phyloP scores from a whole-genome alignment of 441 rosid species.

The Adansonia rubrostipa region DNA sequence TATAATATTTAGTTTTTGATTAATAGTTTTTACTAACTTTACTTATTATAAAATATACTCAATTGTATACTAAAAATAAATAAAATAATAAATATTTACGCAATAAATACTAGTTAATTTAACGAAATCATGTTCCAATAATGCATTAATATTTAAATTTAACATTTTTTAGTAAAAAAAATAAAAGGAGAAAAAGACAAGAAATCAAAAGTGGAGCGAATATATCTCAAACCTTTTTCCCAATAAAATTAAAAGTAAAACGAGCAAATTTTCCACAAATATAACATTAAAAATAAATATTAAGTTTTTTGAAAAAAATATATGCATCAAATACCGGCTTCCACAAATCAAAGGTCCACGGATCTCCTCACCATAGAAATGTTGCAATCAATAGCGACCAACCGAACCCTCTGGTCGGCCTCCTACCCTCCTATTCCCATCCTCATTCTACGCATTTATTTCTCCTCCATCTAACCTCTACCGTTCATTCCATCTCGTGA shows the following conservation, averaged over 20 bases:
- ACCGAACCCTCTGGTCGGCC: neutral
- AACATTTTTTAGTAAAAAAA: neutral
- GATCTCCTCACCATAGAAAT: neutral
- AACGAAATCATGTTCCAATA: neutral
- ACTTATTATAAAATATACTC: neutral
- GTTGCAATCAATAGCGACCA: neutral
- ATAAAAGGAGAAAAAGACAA: neutral
- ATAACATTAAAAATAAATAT: too few species aligned
- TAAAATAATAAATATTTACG: too few species aligned
- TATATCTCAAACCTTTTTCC: neutral
- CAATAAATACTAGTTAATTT: too few species aligned
- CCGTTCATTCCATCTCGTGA: neutral
- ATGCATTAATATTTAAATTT: neutral
- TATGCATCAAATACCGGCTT: neutral
- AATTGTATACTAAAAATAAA: neutral
- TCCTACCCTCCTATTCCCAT: neutral
- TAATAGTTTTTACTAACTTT: too few species aligned
- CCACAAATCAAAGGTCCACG: neutral
- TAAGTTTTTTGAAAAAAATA: neutral
- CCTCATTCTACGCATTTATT: neutral
- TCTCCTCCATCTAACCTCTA: neutral
- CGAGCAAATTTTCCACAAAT: neutral
- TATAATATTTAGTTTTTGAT: too few species aligned
- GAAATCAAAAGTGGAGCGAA: constrained; percentile 2
- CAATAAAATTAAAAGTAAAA: neutral